phyloP scores from a whole-genome alignment of 352 stramenopile genomes.

The Pythium graminicola region DNA sequence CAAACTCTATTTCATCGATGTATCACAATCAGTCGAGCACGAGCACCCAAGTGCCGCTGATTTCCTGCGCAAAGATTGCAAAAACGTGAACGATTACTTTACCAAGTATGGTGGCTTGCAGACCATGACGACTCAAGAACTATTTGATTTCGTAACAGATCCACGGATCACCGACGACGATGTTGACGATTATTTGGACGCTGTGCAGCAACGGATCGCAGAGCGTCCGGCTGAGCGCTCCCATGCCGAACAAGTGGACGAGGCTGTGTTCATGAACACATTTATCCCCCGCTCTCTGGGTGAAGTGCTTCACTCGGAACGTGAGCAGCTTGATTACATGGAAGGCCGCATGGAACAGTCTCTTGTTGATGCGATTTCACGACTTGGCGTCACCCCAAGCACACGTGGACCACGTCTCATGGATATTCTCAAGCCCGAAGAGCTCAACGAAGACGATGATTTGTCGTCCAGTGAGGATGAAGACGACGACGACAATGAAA shows the following conservation, averaged over 20 bases:
- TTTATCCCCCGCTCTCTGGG: constrained; percentile 94
- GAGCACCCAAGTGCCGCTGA: constrained; percentile 97
- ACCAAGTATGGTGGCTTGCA: constrained; percentile 82
- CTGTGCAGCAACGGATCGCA: constrained; percentile 87
- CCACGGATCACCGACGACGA: constrained; percentile 56
- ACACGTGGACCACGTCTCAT: constrained; percentile 50
- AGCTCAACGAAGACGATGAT: constrained; percentile 32
- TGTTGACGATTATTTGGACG: constrained; percentile 84
- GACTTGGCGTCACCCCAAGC: constrained; percentile 46
- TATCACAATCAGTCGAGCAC: constrained; percentile 97
- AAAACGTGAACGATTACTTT: constrained; percentile 98
- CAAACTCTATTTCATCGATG: constrained; percentile 97
- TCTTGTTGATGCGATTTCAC: constrained; percentile 71
- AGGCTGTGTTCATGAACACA: constrained; percentile 91
- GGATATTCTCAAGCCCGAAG: constrained; percentile 62
- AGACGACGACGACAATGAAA: constrained; percentile 37
- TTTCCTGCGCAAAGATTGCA: constrained; percentile 97
- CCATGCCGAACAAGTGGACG: constrained; percentile 85
- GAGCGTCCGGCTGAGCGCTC: constrained; percentile 46
- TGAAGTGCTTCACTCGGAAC: constrained; percentile 88
- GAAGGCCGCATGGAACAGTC: constrained; percentile 82
- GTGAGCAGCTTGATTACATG: constrained; percentile 79
- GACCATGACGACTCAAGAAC: constrained; percentile 92
- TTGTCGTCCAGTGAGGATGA: constrained; percentile 37
- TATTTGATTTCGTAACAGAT: constrained; percentile 96